A percentile compares a stretch with the other conserved stretches of the same genome.
phyloP scores from a whole-genome alignment of 768 basidiomycete genomes.

The Dentipellis fragilis region DNA sequence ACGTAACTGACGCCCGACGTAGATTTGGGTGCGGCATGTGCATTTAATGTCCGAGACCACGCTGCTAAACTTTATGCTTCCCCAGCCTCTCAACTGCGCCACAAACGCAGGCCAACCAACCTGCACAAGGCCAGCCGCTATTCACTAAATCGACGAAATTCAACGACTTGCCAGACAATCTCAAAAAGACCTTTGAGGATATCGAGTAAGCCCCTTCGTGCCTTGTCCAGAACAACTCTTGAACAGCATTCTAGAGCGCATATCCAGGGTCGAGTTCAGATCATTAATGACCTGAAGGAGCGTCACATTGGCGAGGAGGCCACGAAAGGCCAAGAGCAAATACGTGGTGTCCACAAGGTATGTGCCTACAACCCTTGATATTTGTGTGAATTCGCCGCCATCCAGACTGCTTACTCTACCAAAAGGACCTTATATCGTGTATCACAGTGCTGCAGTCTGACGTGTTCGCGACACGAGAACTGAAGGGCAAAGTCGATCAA shows the following conservation, averaged over 20 bases:
- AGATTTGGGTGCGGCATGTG: neutral
- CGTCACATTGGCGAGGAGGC: constrained; percentile 70
- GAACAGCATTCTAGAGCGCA: constrained; percentile 33
- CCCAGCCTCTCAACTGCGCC: constrained; percentile 3
- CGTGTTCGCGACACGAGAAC: constrained; percentile 52
- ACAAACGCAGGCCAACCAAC: constrained; percentile 1
- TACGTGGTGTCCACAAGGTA: constrained; percentile 61
- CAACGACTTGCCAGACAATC: constrained; percentile 68
- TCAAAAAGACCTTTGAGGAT: constrained; percentile 52
- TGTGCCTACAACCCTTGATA: neutral
- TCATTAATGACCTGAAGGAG: constrained; percentile 69
- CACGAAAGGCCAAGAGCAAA: constrained; percentile 59
- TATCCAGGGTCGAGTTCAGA: constrained; percentile 72
- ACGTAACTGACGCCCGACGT: neutral
- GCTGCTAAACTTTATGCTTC: neutral
- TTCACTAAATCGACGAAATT: constrained; percentile 62
- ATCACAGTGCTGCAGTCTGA: constrained; percentile 59
- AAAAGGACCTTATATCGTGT: constrained; percentile 55
- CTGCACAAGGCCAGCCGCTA: constrained; percentile 14
- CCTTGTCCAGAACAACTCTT: constrained; percentile 7
- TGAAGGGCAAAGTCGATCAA: constrained; percentile 68
- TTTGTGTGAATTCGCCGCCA: neutral
- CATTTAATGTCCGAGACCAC: neutral
- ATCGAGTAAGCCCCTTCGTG: constrained; percentile 48
- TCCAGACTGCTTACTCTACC: neutral